Percentiles rank a stretch among this genome's conserved stretches.
Conservation (phyloP, 2,329 filamentous ascomycete genomes). For the Arthrobotrys pseudoclavata region DNA sequence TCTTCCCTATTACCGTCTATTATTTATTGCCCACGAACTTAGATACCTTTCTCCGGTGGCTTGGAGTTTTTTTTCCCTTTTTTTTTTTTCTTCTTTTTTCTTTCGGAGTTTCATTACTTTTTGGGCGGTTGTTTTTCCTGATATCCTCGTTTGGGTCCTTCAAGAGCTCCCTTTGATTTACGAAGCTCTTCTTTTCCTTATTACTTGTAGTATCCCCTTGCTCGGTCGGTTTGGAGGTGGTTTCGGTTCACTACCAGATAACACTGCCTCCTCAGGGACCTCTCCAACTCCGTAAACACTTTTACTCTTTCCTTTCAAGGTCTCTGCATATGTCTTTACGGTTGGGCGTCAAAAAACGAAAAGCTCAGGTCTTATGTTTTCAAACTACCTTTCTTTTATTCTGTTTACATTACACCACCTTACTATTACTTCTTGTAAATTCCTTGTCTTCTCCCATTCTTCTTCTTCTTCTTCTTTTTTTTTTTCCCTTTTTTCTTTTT, state of each 20-base stretch:
- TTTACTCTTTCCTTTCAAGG: constrained; percentile 26
- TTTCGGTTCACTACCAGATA: neutral
- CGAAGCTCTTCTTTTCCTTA: constrained; percentile 15
- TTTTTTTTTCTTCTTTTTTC: constrained; percentile 17
- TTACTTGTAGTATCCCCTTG: constrained; percentile 23
- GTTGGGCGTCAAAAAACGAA: constrained; percentile 59
- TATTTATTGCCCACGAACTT: constrained; percentile 49
- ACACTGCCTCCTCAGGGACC: neutral
- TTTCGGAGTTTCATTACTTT: constrained; percentile 10
- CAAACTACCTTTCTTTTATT: constrained; percentile 26
- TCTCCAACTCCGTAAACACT: constrained; percentile 1
- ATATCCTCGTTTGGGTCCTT: constrained; percentile 50
- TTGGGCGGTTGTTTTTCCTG: constrained; percentile 51
- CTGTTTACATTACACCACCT: constrained; percentile 15
- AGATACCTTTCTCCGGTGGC: constrained; percentile 57
- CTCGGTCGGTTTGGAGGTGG: neutral
- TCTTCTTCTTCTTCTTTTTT: constrained; percentile 9
- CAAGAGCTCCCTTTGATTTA: constrained; percentile 20
- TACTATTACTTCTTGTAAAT: constrained; percentile 21
- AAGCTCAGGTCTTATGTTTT: constrained; percentile 51
- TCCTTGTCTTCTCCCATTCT: constrained; percentile 23
- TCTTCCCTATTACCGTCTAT: constrained; percentile 26
- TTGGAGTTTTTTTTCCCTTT: constrained; percentile 42
- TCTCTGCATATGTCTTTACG: constrained; percentile 56
- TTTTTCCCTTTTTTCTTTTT: constrained; percentile 7